Conservation (phyloP, 768 basidiomycete genomes). For the Boletus sp. region DNA sequence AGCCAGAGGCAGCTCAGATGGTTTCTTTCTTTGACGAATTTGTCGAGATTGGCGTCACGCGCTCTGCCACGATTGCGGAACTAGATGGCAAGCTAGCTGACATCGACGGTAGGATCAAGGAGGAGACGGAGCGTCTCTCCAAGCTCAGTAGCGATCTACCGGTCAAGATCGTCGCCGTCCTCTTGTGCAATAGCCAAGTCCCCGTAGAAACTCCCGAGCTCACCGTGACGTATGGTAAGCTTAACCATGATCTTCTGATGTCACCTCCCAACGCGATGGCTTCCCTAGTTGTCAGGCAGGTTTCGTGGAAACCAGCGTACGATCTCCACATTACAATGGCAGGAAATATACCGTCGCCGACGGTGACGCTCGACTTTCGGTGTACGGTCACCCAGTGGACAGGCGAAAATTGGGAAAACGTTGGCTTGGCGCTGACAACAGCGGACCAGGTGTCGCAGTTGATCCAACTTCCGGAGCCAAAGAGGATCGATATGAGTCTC, state of each 20-base stretch:
- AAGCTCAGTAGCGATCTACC: too few species aligned
- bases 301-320: conserved; percentile 22
- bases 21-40: conserved; percentile 23
- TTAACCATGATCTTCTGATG: background rate
- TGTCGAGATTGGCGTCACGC: conserved; percentile 17
- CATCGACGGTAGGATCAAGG: background rate
- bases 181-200: conserved; percentile 4
- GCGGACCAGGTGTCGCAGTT: conserved; percentile 17
- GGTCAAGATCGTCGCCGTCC: conserved; percentile 1
- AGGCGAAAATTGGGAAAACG: conserved; percentile 32
- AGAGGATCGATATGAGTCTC: conserved; percentile 16
- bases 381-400: conserved; percentile 30
- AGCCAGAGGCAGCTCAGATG: conserved; percentile 17
- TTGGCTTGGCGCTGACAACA: conserved; percentile 27
- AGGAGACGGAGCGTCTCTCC: too few species aligned
- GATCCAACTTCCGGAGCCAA: conserved; percentile 23
- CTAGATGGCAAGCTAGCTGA: conserved; percentile 16
- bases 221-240: conserved; percentile 20
- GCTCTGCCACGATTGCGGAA: conserved; percentile 15
- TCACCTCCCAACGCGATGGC: background rate
- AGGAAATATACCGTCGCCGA: conserved; percentile 12
- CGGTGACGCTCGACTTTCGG: conserved; percentile 26
- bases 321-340: conserved; percentile 15
- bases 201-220: conserved; percentile 13
- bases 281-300: conserved; percentile 12